Base-by-base conservation (phyloP, 1,284 basidiomycete species). In the Acaromyces ingoldii region DNA sequence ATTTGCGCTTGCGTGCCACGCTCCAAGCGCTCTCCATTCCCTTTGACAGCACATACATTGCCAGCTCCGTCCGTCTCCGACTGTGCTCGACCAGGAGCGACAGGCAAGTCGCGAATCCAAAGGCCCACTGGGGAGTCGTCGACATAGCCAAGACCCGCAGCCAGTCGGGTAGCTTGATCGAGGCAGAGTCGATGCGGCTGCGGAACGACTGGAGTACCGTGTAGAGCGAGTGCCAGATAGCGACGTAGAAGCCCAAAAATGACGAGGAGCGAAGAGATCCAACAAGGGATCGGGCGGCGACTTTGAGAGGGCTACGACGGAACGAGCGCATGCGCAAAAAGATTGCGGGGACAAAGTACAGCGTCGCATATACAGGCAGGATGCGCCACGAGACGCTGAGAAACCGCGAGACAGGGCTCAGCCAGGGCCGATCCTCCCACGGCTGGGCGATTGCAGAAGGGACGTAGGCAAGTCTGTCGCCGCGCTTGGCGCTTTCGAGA, bases 1-100 rank as follows among this genome's bases (percentile, higher is more conserved):
- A 84, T 0, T 87, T 85, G 58, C 85, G 83, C 13, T 85, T 85
- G 37, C 88, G 76, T 13, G 86, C 83, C 63, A 85, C 83, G 1
- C 85, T 81, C 91, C 91, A 97, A 9, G 83, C 83, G 51, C 63
- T 60, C 51, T 71, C 67, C 37, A 70, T 75, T 0, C 84, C 88
- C 76, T 90, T 89, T 13, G 92, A 91, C 36, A 95, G 78, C 3
- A 91, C 90, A 75, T 93, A 97, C 85, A 95, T 92, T 25, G 91
- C 90, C 58, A 92, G 78, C 77, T 93, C 90, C 2, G 83, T 84
- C 10, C 89, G 80, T 13, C 89, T 79, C 47, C 84, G 79, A 75
- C 84, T 86, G 70, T 91, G 89, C 71, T 98, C 93, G 4, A 93
- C 82, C 51, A 96, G 84, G 36, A 97, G 79, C 13, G 88, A 82